Percentiles rank a stretch among this genome's conserved stretches.
Evolutionary conservation across 768 basidiomycete genomes (phyloP).

Genomic region (Pleurotus tuber-regium): DNA sequence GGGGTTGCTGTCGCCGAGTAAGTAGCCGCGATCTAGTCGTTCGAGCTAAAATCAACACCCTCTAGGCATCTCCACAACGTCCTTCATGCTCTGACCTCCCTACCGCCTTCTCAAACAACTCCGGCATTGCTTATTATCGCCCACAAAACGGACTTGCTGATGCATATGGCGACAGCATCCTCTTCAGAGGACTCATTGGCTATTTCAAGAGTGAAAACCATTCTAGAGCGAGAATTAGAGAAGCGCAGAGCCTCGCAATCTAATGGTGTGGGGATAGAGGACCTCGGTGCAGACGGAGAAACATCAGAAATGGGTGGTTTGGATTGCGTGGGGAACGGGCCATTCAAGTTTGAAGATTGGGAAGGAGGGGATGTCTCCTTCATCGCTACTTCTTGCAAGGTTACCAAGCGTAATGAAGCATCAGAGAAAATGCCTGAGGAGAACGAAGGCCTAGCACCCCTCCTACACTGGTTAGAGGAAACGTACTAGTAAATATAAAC

Average conservation of each 20-base stretch:
- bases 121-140: slow-evolving; percentile 69
- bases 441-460: neutral
- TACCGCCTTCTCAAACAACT: slow-evolving; percentile 65
- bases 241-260: slow-evolving; percentile 66
- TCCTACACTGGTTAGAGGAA: slow-evolving; percentile 3
- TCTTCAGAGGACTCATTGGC: slow-evolving; percentile 44
- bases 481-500: neutral
- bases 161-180: slow-evolving; percentile 37
- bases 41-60: neutral
- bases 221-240: slow-evolving; percentile 84
- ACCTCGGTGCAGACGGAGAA: slow-evolving; percentile 68
- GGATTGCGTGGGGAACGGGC: slow-evolving; percentile 58
- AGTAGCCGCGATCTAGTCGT: slow-evolving; percentile 26
- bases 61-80: slow-evolving; percentile 71
- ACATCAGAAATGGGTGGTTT: slow-evolving; percentile 68
- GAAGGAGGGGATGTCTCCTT: slow-evolving; percentile 80
- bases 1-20: slow-evolving; percentile 78
- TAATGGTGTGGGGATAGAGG: slow-evolving; percentile 68
- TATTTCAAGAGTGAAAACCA: slow-evolving; percentile 65
- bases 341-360: slow-evolving; percentile 79
- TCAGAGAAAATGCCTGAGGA: neutral
- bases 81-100: slow-evolving; percentile 64
- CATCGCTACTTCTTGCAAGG: slow-evolving; percentile 53
- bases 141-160: slow-evolving; percentile 76
- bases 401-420: slow-evolving; percentile 5